Evolutionary conservation across 140 eudicot genomes (phyloP), one percentile per base, ranked within the genome.

Genomic region (Senecio squalidus): DNA sequence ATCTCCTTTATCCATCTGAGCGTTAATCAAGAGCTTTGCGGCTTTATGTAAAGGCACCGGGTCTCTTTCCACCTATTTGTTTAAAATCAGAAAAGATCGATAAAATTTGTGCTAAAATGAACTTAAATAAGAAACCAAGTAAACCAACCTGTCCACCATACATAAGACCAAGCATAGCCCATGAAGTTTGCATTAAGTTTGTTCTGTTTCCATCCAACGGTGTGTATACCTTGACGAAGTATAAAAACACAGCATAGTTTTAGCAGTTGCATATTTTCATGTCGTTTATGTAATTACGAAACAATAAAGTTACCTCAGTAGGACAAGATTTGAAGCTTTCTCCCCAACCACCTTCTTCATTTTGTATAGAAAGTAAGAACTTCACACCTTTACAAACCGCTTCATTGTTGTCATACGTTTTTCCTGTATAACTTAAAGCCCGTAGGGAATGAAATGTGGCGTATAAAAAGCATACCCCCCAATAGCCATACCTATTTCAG

Each of bases 161-260:
- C 45, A 83, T 69, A 38, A 79, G 86, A 18, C 81, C 91, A 58
- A 83, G 71, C 91, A 79, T 76, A 5, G 91, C 91, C 86, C 86
- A 83, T 16, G 91, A 64, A 1, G 86, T 83, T 18, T 83, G 91
- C 74, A 69, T 40, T 28, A 58, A 29, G 25, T 58, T 69, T 26
- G 74, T 68, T 58, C 36, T 44, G 25, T 68, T 68, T 36, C 67
- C 74, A 34, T 68, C 67, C 53, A 68, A 7, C 5, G 67, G 67
- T 58, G 74, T 68, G 27, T 58, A 68, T 25, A 58, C 58, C 73
- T 68, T 15, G 14, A 9, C n/a, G n/a, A n/a, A n/a, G n/a, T n/a
- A n/a, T n/a, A n/a, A n/a, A n/a, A n/a, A n/a, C n/a, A n/a, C n/a
- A n/a, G n/a, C n/a, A n/a, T n/a, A n/a, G n/a, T n/a, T n/a, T n/a